Base-by-base conservation (phyloP, 2,329 filamentous ascomycete genomes). In the Trichoderma atrobrunneum region DNA sequence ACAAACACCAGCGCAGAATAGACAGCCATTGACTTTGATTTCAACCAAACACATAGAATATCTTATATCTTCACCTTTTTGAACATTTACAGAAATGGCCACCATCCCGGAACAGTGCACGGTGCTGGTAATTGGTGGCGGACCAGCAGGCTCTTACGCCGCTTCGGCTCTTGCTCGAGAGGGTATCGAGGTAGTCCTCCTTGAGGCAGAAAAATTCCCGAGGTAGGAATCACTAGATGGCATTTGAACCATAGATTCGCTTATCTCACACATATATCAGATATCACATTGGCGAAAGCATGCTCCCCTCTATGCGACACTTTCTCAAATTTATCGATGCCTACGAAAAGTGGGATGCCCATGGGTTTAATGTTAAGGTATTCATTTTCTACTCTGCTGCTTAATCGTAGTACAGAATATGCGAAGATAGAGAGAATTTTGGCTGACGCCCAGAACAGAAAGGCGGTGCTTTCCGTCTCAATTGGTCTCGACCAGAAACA, bases 91-190 rank as follows among this genome's bases (percentile, higher is more conserved):
- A 62, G 65, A 11, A 48, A 71, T 71, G 68, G 24, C 80, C 70
- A 56, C 32, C n/a, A 21, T 71, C 21, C 77, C 79, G 3, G 69
- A 74, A 43, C 62, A 74, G 10, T 79, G 76, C 60, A 80, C 78
- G 7, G 83, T 85, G 0, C 78, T 85, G 2, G 82, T 86, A 7
- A 74, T 85, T 1, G 84, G 84, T 6, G 84, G 82, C 26, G 85
- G 85, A 5, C 85, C 84, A 7, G 83, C 75, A 0, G 84, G 85
- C 3, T 86, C 85, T 0, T 86, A 85, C 69, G 73, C 83, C 1
- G 83, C 85, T 6, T 74, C 80, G 0, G 81, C 75, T 1, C 76
- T 87, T 7, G 84, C 84, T 1, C 81, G 84, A 0, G 84, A 87
- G 73, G 84, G 82, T 3, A 75, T 86, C 14, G 82, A 85, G 62